phyloP scores from a whole-genome alignment of 768 basidiomycete species.

The Calvatia gigantea region DNA sequence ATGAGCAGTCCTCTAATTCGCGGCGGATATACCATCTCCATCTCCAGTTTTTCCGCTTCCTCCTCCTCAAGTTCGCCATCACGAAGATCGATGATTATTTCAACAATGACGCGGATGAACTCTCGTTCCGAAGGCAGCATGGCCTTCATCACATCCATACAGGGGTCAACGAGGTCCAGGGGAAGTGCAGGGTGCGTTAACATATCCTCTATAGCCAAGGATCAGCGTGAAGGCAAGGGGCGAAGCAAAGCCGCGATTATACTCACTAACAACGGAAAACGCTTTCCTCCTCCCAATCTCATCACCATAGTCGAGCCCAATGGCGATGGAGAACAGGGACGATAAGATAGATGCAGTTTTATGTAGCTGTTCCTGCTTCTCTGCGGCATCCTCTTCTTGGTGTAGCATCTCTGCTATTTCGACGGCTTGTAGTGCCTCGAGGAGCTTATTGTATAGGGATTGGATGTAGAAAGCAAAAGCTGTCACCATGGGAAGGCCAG shows the following conservation, averaged over 20 bases:
- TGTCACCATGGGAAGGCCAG: slow-evolving; percentile 84
- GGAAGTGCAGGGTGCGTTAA: slow-evolving; percentile 80
- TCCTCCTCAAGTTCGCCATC: too few species aligned
- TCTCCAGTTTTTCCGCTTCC: slow-evolving; percentile 28
- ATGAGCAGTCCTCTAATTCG: background rate
- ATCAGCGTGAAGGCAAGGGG: background rate
- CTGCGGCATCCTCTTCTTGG: slow-evolving; percentile 42
- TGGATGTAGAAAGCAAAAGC: slow-evolving; percentile 85
- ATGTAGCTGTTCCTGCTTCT: slow-evolving; percentile 54
- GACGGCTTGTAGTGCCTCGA: slow-evolving; percentile 36
- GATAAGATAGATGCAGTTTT: slow-evolving; percentile 72
- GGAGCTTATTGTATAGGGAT: slow-evolving; percentile 64
- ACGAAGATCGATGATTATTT: slow-evolving; percentile 33
- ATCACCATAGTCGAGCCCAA: slow-evolving; percentile 88
- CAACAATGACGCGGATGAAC: slow-evolving; percentile 34
- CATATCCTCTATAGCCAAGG: slow-evolving; percentile 66
- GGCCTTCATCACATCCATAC: slow-evolving; percentile 81
- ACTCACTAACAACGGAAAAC: slow-evolving; percentile 83
- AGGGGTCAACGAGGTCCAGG: slow-evolving; percentile 69
- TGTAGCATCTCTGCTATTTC: slow-evolving; percentile 34
- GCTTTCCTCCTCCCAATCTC: slow-evolving; percentile 92
- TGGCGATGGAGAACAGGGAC: slow-evolving; percentile 77
- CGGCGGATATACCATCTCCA: slow-evolving; percentile 2
- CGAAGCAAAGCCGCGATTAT: background rate
- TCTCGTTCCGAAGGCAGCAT: slow-evolving; percentile 77